Base-by-base conservation (phyloP, 140 eudicot species). In the Ambrosia hybrid region DNA sequence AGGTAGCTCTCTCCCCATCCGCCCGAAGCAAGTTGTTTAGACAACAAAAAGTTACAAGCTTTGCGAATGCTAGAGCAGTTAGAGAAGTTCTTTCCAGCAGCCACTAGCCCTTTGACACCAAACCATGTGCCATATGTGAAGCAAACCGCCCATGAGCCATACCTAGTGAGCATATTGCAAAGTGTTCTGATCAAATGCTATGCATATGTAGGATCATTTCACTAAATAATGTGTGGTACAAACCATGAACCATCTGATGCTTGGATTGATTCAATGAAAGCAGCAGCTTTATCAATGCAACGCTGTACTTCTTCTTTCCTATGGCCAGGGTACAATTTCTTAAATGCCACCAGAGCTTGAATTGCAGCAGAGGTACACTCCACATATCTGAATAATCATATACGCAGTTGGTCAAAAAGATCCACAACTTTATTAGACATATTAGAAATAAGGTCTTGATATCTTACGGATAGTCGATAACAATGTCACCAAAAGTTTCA, bases 1-100 rank as follows among this genome's bases (percentile, higher is more conserved):
- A 78, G 95, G 52, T 87, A 90, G 72, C 97, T 90, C 84, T 93
- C 97, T 14, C 97, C 96, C 98, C 98, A 93, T 34, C 98, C 98
- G 38, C 98, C 97, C 2, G 84, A 83, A 33, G 82, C 78, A 64
- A 84, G 88, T 73, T 93, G 98, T 71, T 86, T 87, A 2, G 91
- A 83, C 56, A 93, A 71, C 53, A 93, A 76, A 67, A 93, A 93
- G 43, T 84, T 85, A 71, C 92, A 86, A 67, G 96, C 98, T 63
- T 79, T 90, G 69, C 91, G 86, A 52, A 93, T 56, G 65, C 83
- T 68, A 48, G 68, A 55, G 72, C 96, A 78, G 81, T 83, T 90
- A 12, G 78, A 67, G 75, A 59, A 90, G 70, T 67, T 87, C 76
- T 61, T 88, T 36, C 98, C 96, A 26, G 89, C 88, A 34, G 80